Percentiles rank a stretch among this genome's conserved stretches.
phyloP scores from a whole-genome alignment of 2,329 filamentous ascomycete species.

The Claviceps quebecensis region DNA sequence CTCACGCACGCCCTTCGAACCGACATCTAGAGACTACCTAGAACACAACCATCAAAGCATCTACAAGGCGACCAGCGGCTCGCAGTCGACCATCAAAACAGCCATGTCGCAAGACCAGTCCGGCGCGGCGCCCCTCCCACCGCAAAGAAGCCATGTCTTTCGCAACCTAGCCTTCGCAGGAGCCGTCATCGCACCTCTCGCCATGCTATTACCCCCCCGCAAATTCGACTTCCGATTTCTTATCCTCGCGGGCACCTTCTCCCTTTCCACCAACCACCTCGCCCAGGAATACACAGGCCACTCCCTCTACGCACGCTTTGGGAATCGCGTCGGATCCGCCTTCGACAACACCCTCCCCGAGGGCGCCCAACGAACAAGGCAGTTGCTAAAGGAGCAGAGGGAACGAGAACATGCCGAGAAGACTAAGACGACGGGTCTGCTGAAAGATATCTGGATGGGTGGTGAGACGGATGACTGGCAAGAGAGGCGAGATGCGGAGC shows the following conservation, averaged over 20 bases:
- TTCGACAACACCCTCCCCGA: conserved; percentile 43
- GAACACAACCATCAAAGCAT: no score
- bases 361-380: conserved; percentile 32
- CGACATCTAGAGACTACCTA: no score
- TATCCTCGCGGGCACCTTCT: conserved; percentile 34
- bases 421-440: conserved; percentile 17
- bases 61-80: no score
- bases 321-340: conserved; percentile 27
- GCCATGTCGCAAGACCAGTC: conserved; percentile 16
- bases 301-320: conserved; percentile 35
- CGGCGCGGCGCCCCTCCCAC: conserved; percentile 15
- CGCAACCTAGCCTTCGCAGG: conserved; percentile 35
- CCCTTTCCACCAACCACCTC: conserved; percentile 41
- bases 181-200: conserved; percentile 32
- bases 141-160: conserved; percentile 20
- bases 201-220: conserved; percentile 37
- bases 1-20: no score
- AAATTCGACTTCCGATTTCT: conserved; percentile 35
- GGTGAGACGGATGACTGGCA: conserved; percentile 40
- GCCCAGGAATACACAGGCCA: conserved; percentile 41
- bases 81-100: background rate
- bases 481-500: conserved; percentile 35
- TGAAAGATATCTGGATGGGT: conserved; percentile 45
- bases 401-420: conserved; percentile 24
- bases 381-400: conserved; percentile 32